Evolutionary conservation across 1,284 basidiomycete species (phyloP).

Genomic region (Cutaneotrichosporon sp.): DNA sequence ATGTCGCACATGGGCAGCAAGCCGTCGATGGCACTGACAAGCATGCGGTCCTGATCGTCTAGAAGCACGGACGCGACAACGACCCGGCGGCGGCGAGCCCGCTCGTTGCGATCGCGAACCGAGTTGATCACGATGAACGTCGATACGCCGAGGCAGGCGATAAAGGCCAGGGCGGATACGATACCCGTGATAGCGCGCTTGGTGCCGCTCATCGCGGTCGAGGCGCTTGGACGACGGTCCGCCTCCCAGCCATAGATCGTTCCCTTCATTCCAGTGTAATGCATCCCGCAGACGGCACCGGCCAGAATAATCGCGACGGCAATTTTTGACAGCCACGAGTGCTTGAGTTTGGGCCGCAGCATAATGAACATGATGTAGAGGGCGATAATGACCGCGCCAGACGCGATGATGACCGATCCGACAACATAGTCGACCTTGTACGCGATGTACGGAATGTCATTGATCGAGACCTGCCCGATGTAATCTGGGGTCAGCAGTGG

Average conservation of each 20-base stretch:
- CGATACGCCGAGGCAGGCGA: slow-evolving; percentile 47
- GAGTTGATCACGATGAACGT: slow-evolving; percentile 46
- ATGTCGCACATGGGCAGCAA: slow-evolving; percentile 50
- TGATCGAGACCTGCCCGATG: slow-evolving; percentile 51
- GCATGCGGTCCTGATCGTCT: slow-evolving; percentile 46
- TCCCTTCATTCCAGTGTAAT: slow-evolving; percentile 45
- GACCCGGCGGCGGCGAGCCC: slow-evolving; percentile 46
- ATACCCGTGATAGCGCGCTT: slow-evolving; percentile 48
- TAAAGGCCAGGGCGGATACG: slow-evolving; percentile 48
- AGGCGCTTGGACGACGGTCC: slow-evolving; percentile 18
- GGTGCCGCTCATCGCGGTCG: slow-evolving; percentile 29
- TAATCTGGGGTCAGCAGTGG: slow-evolving; percentile 40
- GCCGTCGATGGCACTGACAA: slow-evolving; percentile 50
- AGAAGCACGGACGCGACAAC: slow-evolving; percentile 49
- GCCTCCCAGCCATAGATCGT: slow-evolving; percentile 42
- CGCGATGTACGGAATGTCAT: slow-evolving; percentile 46
- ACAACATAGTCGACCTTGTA: slow-evolving; percentile 47
- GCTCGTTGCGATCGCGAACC: slow-evolving; percentile 39
- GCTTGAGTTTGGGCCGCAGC: slow-evolving; percentile 51
- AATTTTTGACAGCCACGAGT: slow-evolving; percentile 48
- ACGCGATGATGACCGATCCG: slow-evolving; percentile 50
- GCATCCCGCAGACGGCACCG: slow-evolving; percentile 48
- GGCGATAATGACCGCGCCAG: slow-evolving; percentile 47
- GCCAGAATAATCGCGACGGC: slow-evolving; percentile 48
- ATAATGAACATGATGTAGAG: slow-evolving; percentile 53